phyloP scores from a whole-genome alignment of 768 basidiomycete species.

The Nevesoporus exiguus region DNA sequence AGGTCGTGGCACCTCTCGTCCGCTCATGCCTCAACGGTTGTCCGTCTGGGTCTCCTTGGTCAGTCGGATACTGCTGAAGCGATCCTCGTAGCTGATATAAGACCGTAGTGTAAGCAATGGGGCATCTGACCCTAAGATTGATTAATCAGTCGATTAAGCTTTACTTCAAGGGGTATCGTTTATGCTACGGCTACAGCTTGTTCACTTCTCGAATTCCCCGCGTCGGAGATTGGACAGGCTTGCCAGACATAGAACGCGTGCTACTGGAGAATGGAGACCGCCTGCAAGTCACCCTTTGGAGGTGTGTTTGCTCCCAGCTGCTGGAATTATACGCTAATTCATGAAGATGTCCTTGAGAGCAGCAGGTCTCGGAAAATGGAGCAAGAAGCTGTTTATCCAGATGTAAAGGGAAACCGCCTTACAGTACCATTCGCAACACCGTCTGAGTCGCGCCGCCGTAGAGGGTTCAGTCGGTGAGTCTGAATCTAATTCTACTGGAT shows the following conservation, averaged over 20 bases:
- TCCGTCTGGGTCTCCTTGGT: not conserved
- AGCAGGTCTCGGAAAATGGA: too few species aligned
- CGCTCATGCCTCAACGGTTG: not conserved
- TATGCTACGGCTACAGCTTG: not conserved
- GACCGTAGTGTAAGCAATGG: not conserved
- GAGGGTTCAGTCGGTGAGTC: too few species aligned
- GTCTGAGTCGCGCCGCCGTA: too few species aligned
- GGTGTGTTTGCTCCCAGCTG: not conserved
- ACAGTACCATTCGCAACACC: too few species aligned
- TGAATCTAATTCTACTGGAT: too few species aligned
- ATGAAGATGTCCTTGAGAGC: not conserved
- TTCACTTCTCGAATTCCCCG: not conserved
- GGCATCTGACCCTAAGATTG: not conserved
- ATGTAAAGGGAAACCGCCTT: too few species aligned
- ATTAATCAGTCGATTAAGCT: not conserved
- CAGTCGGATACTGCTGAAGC: not conserved
- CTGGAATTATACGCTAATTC: not conserved
- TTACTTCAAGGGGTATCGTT: conserved; percentile 1
- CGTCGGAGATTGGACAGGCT: not conserved
- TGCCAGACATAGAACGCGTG: not conserved
- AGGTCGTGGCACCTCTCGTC: not conserved
- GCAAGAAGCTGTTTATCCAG: too few species aligned
- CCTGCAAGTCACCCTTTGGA: not conserved
- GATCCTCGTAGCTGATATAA: not conserved
- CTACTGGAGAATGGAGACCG: not conserved